Conservation (phyloP, 2,329 filamentous ascomycete genomes). For the Venturiaceae sp. region DNA sequence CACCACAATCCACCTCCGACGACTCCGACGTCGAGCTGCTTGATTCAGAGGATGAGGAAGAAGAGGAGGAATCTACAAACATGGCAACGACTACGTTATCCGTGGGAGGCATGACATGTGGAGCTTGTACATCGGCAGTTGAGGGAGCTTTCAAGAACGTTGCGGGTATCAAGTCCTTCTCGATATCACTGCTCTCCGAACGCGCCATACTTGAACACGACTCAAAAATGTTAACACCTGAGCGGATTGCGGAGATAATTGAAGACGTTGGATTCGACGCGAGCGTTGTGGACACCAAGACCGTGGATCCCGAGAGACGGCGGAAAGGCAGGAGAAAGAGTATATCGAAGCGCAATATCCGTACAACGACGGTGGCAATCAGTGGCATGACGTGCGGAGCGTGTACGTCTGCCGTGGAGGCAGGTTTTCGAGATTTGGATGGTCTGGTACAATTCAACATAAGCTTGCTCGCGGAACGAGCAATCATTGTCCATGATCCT, state of each 20-base stretch:
- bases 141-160: constrained; percentile 72
- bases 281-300: constrained; percentile 62
- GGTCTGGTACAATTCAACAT: constrained; percentile 89
- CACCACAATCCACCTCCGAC: constrained; percentile 44
- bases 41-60: constrained; percentile 23
- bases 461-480: constrained; percentile 83
- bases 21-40: constrained; percentile 22
- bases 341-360: constrained; percentile 32
- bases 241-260: constrained; percentile 47
- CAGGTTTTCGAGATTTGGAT: constrained; percentile 65
- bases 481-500: constrained; percentile 76
- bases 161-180: constrained; percentile 64
- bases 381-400: constrained; percentile 98
- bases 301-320: constrained; percentile 18
- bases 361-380: constrained; percentile 77
- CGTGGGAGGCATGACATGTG: constrained; percentile 84
- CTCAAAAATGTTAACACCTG: constrained; percentile 39
- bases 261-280: constrained; percentile 71
- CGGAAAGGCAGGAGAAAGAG: constrained; percentile 21
- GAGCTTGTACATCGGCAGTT: constrained; percentile 77
- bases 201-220: constrained; percentile 81
- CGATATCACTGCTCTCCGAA: constrained; percentile 75
- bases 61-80: constrained; percentile 28
- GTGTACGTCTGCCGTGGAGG: constrained; percentile 85
- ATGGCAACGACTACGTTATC: constrained; percentile 59